These are phyloP conservation scores for Madurella mycetomatis DNA, from an alignment of 2,329 filamentous ascomycete species.

Conservation along the genomic window DNA sequence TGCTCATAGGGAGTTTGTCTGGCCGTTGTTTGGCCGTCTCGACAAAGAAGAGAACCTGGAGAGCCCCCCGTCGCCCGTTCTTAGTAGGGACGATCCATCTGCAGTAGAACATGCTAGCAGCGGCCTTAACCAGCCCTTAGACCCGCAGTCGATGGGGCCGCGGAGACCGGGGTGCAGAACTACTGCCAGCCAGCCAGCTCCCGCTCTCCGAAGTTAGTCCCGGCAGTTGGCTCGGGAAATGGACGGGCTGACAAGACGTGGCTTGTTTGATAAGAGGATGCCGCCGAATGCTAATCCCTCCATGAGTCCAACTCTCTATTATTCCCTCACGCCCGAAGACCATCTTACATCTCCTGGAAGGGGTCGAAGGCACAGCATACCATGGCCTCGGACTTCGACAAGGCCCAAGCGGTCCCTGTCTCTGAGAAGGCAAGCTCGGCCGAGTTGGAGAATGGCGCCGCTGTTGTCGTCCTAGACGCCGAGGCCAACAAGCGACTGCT, in stretches of 20 bases:
- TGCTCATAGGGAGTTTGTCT: no score
- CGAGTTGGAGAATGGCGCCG: constrained; percentile 6
- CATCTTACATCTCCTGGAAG: background rate
- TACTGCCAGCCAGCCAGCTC: background rate
- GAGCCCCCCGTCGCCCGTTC: no score
- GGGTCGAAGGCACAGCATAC: background rate
- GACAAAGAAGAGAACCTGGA: no score
- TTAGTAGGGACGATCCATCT: no score
- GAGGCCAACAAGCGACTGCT: constrained; percentile 35
- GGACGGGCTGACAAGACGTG: background rate
- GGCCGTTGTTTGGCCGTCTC: no score
- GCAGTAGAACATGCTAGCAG: no score
- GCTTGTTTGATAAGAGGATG: background rate
- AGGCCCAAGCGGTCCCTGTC: background rate
- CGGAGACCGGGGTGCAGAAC: background rate
- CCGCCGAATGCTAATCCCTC: background rate
- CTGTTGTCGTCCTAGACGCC: constrained; percentile 5
- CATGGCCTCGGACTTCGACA: constrained; percentile 5
- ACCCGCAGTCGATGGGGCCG: background rate
- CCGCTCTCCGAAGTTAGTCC: background rate
- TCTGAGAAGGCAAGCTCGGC: constrained; percentile 2
- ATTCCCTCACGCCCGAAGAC: background rate
- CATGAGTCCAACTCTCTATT: background rate
- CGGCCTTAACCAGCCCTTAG: no score
- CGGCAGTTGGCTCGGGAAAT: constrained; percentile 1